Percentiles rank a stretch among this genome's conserved stretches.
These are phyloP conservation scores for Mortierella sp. DNA, from an alignment of 371 early-diverging fungal genomes.

Conservation along the genomic window DNA sequence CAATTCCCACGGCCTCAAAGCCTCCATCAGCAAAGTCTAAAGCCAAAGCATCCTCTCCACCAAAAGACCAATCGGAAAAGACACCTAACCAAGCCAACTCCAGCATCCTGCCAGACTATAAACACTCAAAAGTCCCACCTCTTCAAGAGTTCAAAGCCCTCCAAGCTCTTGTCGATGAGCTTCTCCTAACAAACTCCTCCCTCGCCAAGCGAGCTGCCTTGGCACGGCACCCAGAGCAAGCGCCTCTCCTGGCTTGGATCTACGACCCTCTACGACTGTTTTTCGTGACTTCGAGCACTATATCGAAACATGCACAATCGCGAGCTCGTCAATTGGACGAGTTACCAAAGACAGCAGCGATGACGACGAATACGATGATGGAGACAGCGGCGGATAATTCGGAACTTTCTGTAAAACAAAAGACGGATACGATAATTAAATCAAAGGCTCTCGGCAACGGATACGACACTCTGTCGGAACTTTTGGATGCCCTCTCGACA, in stretches of 20 bases:
- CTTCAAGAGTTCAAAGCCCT: slow-evolving; percentile 55
- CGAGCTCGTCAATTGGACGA: slow-evolving; percentile 25
- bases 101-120: slow-evolving; percentile 3
- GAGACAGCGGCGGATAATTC: background rate
- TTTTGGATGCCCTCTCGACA: slow-evolving; percentile 63
- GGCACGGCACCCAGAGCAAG: slow-evolving; percentile 46
- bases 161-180: slow-evolving; percentile 42
- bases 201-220: slow-evolving; percentile 57
- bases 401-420: background rate
- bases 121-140: background rate
- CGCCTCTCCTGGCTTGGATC: slow-evolving; percentile 62
- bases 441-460: background rate
- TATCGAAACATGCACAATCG: slow-evolving; percentile 46
- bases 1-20: background rate
- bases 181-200: slow-evolving; percentile 56
- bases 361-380: background rate
- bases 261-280: slow-evolving; percentile 64
- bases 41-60: background rate
- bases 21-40: background rate
- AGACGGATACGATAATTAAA: background rate
- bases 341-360: slow-evolving; percentile 1
- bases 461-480: slow-evolving; percentile 27
- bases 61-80: background rate
- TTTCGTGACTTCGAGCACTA: slow-evolving; percentile 21
- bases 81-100: background rate